phyloP scores from a whole-genome alignment of 225 moss, liverwort and hornwort genomes.

The Lunularia cruciata region DNA sequence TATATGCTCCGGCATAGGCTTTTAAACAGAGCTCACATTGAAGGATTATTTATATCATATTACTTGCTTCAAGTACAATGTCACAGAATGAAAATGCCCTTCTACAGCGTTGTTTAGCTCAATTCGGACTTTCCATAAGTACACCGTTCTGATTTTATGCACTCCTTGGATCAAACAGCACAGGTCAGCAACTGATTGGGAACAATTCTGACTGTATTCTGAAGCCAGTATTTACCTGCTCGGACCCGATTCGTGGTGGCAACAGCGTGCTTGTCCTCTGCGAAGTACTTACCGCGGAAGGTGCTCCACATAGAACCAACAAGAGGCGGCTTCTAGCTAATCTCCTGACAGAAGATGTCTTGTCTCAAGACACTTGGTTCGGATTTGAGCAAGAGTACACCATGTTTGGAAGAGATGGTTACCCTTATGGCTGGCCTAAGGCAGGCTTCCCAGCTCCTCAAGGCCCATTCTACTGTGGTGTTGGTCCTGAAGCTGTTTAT shows the following conservation, averaged over 20 bases:
- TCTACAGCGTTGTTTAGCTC: too few relatives aligned
- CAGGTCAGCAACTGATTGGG: slow-evolving; percentile 59
- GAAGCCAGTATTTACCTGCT: slow-evolving; percentile 63
- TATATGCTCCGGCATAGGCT: too few relatives aligned
- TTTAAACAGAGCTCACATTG: too few relatives aligned
- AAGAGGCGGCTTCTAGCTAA: slow-evolving; percentile 47
- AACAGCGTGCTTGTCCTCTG: slow-evolving; percentile 58
- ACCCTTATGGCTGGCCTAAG: slow-evolving; percentile 69
- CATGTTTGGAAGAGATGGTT: slow-evolving; percentile 69
- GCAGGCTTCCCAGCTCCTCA: slow-evolving; percentile 68
- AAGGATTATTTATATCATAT: too few relatives aligned
- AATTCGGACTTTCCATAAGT: too few relatives aligned
- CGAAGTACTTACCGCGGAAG: slow-evolving; percentile 65
- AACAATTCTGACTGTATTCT: slow-evolving; percentile 67
- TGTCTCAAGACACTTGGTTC: slow-evolving; percentile 54
- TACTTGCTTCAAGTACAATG: too few relatives aligned
- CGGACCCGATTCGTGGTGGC: slow-evolving; percentile 60
- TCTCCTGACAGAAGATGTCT: slow-evolving; percentile 38
- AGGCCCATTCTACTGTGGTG: slow-evolving; percentile 73
- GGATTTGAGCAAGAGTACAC: slow-evolving; percentile 81
- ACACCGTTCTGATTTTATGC: too few relatives aligned
- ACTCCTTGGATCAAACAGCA: slow-evolving; percentile 46
- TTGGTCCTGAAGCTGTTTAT: slow-evolving; percentile 65
- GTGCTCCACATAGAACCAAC: slow-evolving; percentile 64
- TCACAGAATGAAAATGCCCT: too few relatives aligned